Evolutionary conservation across 2,329 filamentous ascomycete species (phyloP).

Genomic region (Gremmenia infestans): DNA sequence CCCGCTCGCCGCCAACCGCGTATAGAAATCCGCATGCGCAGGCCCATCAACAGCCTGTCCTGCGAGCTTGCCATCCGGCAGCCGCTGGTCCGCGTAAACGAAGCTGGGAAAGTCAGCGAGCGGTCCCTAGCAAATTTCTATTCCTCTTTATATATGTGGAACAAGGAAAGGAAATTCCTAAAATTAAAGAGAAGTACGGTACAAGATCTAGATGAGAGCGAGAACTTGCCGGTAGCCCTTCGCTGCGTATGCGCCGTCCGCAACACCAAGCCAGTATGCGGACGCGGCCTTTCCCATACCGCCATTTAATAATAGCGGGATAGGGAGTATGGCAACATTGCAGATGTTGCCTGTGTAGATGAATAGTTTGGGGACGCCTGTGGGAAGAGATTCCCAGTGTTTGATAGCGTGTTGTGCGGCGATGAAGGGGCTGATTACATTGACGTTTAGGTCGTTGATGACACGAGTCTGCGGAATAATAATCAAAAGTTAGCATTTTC

Average conservation of each 20-base stretch:
- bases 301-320: background rate
- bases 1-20: too few relatives aligned
- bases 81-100: too few relatives aligned
- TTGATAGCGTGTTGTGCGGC: background rate
- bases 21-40: too few relatives aligned
- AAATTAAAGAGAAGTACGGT: too few relatives aligned
- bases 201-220: too few relatives aligned
- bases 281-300: constrained; percentile 2
- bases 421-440: background rate
- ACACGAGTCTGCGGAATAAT: background rate
- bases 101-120: too few relatives aligned
- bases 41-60: too few relatives aligned
- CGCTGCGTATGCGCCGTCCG: background rate
- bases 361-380: background rate
- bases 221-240: background rate
- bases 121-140: too few relatives aligned
- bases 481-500: too few relatives aligned
- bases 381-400: background rate
- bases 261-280: background rate
- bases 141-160: too few relatives aligned
- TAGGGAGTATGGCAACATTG: background rate
- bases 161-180: too few relatives aligned
- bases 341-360: constrained; percentile 3
- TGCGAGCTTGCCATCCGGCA: too few relatives aligned
- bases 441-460: background rate